Conservation (phyloP, 2,329 filamentous ascomycete genomes). For the Elsinoe fawcettii region DNA sequence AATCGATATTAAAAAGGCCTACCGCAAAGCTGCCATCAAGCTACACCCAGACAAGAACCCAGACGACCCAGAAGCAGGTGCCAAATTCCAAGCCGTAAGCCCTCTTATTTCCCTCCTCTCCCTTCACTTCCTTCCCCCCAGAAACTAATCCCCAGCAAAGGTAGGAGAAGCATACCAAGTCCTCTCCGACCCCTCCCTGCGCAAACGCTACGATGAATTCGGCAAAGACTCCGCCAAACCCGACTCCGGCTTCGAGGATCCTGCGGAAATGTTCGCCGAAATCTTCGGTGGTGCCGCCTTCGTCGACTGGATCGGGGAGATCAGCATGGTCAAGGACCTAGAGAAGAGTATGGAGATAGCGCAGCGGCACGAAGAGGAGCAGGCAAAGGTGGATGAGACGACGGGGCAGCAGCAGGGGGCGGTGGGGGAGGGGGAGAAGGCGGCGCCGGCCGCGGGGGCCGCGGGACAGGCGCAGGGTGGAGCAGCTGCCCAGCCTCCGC, state of each 20-base stretch:
- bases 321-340: conserved; percentile 95
- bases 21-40: conserved; percentile 75
- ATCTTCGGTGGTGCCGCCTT: conserved; percentile 98
- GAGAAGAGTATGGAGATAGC: conserved; percentile 98
- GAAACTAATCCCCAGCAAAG: conserved; percentile 29
- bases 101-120: background rate
- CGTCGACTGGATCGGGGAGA: conserved; percentile 92
- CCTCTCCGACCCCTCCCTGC: conserved; percentile 76
- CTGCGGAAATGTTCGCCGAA: conserved; percentile 94
- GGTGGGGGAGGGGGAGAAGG: conserved; percentile 23
- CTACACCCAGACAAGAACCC: conserved; percentile 98
- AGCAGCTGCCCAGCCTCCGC: conserved; percentile 13
- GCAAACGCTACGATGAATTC: conserved; percentile 91
- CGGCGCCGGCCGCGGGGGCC: background rate
- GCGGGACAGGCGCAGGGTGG: too few relatives aligned
- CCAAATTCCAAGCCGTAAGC: conserved; percentile 80
- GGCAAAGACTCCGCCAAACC: conserved; percentile 93
- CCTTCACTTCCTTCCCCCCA: background rate
- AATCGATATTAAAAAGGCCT: conserved; percentile 94
- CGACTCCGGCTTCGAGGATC: conserved; percentile 85
- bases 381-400: conserved; percentile 15
- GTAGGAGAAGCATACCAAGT: conserved; percentile 70
- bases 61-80: conserved; percentile 85
- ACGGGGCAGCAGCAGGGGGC: background rate
- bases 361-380: conserved; percentile 62